Base-by-base conservation (phyloP, 148 eudicot genomes). In the Pouteria glomerata region DNA sequence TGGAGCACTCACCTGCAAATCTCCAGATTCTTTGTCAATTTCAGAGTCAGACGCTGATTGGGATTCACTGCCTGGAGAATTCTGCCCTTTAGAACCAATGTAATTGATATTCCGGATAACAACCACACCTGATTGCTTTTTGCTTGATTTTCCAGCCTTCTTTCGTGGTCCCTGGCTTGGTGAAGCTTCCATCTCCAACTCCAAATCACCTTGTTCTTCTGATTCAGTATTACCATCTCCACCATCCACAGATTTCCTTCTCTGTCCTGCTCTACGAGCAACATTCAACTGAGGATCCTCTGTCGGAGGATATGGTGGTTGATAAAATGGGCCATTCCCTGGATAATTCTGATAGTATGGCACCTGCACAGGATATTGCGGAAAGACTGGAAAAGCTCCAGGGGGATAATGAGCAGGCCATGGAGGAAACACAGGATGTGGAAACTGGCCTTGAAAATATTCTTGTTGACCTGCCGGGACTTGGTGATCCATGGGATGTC, bases 41-140 rank as follows among this genome's bases (percentile, higher is more conserved):
- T 87, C 97, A 47, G 88, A 81, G 65, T 74, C 85, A 57, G 89
- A 79, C 81, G 60, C 77, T 26, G 88, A 82, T 57, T 83, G 72
- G 33, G 90, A 67, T 30, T 83, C 85, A 57, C 82, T 76, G 63
- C 75, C 86, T 15, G 81, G 77, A 79, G 86, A 81, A 51, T 72
- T 80, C 72, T 83, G 83, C 70, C 78, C 82, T 77, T 80, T 65
- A 19, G 93, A 84, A 74, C 91, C 72, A 58, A 89, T 84, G 76
- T 88, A 95, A 56, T 96, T 96, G 74, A 96, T 78, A 69, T 96
- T 96, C 60, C 92, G 91, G 53, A 92, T 90, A 13, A 96, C 94
- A 65, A 96, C 99, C 68, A 42, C 75, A 53, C 91, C 84, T 58
- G 90, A 76, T 65, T 85, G 57, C 74, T 84, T 90, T 83, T 76